A percentile compares a stretch with the other conserved stretches of the same genome.
phyloP scores from a whole-genome alignment of 2,329 filamentous ascomycete genomes.

The Cyphellophora attinorum region DNA sequence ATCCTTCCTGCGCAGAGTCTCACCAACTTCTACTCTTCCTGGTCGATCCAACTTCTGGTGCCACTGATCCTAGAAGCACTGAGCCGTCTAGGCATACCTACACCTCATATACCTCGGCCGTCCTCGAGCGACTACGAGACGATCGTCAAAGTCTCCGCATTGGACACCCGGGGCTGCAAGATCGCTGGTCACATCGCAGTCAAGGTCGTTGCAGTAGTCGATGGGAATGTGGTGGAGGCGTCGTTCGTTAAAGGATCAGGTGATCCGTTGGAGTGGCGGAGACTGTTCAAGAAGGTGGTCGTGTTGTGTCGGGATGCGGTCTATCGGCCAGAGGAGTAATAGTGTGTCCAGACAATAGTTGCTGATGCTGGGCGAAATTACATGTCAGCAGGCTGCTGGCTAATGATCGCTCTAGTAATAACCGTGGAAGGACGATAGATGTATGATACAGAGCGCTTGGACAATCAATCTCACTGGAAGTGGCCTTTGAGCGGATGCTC shows the following conservation, averaged over 20 bases:
- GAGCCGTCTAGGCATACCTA: constrained; percentile 74
- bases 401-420: no score
- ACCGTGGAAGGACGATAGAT: no score
- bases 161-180: constrained; percentile 42
- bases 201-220: constrained; percentile 23
- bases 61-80: constrained; percentile 72
- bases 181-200: constrained; percentile 35
- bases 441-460: no score
- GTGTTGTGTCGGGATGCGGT: constrained; percentile 79
- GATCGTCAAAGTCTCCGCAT: constrained; percentile 63
- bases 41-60: constrained; percentile 64
- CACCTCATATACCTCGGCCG: constrained; percentile 38
- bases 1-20: constrained; percentile 81
- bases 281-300: constrained; percentile 94
- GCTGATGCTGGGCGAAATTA: no score
- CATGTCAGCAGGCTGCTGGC: no score
- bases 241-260: constrained; percentile 91
- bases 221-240: constrained; percentile 62
- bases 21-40: constrained; percentile 83
- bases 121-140: constrained; percentile 43
- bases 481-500: no score
- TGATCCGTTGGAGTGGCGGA: constrained; percentile 89
- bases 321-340: constrained; percentile 45
- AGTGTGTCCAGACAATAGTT: no score
- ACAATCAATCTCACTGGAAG: no score